Percentiles rank a stretch among this genome's conserved stretches.
phyloP scores from a whole-genome alignment of 78 protist genomes.

The Emiliania huxleyi region DNA sequence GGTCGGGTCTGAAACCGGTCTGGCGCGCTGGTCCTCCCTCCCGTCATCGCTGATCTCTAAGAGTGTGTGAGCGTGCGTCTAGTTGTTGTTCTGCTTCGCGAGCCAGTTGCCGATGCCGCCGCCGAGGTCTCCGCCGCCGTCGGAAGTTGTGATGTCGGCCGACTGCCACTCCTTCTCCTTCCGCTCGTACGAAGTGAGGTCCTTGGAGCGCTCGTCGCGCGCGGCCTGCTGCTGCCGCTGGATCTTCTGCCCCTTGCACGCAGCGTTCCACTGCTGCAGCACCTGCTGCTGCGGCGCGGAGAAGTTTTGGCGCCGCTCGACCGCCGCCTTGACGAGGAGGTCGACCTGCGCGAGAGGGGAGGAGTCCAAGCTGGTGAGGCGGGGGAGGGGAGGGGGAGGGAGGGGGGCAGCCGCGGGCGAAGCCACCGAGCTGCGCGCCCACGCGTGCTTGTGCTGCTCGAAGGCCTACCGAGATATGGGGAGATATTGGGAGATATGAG shows the following conservation, averaged over 20 bases:
- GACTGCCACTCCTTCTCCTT: not conserved
- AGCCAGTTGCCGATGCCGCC: not conserved
- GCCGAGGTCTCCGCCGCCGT: not conserved
- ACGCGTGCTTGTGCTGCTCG: not conserved
- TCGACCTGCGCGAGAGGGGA: not conserved
- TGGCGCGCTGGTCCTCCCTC: too few relatives aligned
- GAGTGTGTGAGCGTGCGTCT: too few relatives aligned
- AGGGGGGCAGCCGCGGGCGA: too few relatives aligned
- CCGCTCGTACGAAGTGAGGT: not conserved
- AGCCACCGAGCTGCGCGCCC: not conserved
- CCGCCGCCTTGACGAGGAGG: not conserved
- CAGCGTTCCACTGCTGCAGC: not conserved
- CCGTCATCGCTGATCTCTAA: too few relatives aligned
- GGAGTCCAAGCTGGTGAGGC: too few relatives aligned
- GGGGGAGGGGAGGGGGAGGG: too few relatives aligned
- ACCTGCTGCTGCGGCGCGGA: not conserved
- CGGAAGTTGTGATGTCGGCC: not conserved
- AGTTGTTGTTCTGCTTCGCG: not conserved
- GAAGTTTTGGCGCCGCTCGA: not conserved
- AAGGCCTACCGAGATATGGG: too few relatives aligned
- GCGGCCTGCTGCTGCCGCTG: slow-evolving; percentile 3
- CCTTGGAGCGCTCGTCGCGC: not conserved
- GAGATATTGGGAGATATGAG: too few relatives aligned
- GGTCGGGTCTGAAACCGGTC: too few relatives aligned
- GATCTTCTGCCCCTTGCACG: slow-evolving; percentile 3